These are phyloP conservation scores for Cinnamomum micranthum DNA, from an alignment of 164 flowering plant species.

Conservation along the genomic window DNA sequence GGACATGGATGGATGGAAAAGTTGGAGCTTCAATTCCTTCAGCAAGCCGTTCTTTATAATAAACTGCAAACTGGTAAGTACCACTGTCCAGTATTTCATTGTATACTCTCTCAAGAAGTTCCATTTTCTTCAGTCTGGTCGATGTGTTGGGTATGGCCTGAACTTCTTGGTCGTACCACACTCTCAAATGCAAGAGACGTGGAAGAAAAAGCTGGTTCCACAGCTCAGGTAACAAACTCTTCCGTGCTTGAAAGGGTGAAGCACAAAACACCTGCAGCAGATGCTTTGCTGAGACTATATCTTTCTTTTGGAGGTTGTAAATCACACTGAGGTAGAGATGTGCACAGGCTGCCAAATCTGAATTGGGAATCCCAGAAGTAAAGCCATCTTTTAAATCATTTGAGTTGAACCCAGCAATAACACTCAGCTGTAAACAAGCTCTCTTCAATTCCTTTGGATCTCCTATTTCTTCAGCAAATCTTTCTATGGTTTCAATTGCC, in stretches of 20 bases:
- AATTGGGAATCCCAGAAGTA: constrained; percentile 57
- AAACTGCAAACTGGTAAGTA: constrained; percentile 62
- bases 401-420: constrained; percentile 56
- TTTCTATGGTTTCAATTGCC: constrained; percentile 55
- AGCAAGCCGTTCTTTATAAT: constrained; percentile 77
- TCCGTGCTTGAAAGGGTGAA: constrained; percentile 62
- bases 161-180: constrained; percentile 64
- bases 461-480: constrained; percentile 35
- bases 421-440: constrained; percentile 56
- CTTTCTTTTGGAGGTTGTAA: constrained; percentile 63
- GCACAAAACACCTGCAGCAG: constrained; percentile 68
- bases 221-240: constrained; percentile 46
- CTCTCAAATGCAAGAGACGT: constrained; percentile 55
- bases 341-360: constrained; percentile 66
- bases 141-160: constrained; percentile 35
- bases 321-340: constrained; percentile 71
- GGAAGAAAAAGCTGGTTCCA: constrained; percentile 65
- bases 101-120: constrained; percentile 53
- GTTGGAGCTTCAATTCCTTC: constrained; percentile 59
- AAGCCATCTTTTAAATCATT: constrained; percentile 48
- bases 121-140: constrained; percentile 35
- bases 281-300: constrained; percentile 56
- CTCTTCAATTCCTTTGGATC: constrained; percentile 46
- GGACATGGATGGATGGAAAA: constrained; percentile 47
- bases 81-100: constrained; percentile 58